Base-by-base conservation (phyloP, 2,329 filamentous ascomycete genomes). In the Ophiostoma perfectum region DNA sequence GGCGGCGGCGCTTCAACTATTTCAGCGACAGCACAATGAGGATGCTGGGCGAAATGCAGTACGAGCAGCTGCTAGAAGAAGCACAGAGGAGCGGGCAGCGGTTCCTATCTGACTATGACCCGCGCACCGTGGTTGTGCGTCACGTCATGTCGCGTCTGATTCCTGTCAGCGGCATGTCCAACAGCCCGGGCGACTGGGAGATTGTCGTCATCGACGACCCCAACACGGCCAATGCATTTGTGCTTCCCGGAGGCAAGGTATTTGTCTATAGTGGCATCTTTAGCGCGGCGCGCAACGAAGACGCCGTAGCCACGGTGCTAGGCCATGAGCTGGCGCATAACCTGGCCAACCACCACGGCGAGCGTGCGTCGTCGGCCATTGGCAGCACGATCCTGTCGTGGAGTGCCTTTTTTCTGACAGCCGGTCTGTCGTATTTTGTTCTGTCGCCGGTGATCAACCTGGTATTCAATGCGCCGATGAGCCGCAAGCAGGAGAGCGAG, bases 251-350 rank as follows among this genome's bases (percentile, higher is more conserved):
- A 4, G 90, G 90, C 38, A 92, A 93, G 73, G 90, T 94, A 0
- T 93, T 93, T 75, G 90, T 94, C 1, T 90, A 87, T 75, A 89
- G 86, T 71, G 90, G 91, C 49, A 87, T 94, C 44, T 77, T 93
- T 67, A 82, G 83, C n/a, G 79, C 92, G 36, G 89, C 88, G 70
- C 75, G 82, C 66, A 87, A 81, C 73, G 89, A 92, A 68, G 85
- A 89, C 75, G 88, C 87, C 3, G 80, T 94, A 39, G 91, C 91
- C 4, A 86, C 90, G 1, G 89, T 94, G 2, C 80, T 94, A 14
- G 89, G 90, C 14, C 91, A 93, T 77, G 91, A 93, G 79, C 91
- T 93, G 70, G 89, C 90, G 18, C 91, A 94, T 75, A 90, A 89
- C 71, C 82, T 91, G 16, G 89, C 89, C 0, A 84, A 86, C 68